Percentiles rank a stretch among this genome's conserved stretches.
Conservation (phyloP, 2,329 filamentous ascomycete species). For the Ilyonectria robusta region DNA sequence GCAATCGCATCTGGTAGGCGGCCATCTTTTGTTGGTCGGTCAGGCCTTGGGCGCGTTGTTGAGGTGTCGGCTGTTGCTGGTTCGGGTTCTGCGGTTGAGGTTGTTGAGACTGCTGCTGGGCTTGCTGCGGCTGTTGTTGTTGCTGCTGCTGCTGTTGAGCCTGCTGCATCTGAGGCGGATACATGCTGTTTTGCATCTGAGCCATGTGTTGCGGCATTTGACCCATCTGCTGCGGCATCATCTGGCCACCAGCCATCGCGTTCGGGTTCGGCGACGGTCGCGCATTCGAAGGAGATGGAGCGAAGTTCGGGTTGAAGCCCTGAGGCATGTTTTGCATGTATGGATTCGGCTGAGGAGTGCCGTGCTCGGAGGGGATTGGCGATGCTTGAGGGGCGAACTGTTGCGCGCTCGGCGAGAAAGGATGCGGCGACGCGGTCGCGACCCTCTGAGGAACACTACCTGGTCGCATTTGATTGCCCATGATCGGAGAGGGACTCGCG, state of each 20-base stretch:
- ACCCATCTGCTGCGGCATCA: constrained; percentile 68
- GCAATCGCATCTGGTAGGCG: constrained; percentile 86
- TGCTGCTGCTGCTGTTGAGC: constrained; percentile 58
- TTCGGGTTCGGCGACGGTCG: constrained; percentile 69
- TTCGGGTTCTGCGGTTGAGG: constrained; percentile 43
- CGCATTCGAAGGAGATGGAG: constrained; percentile 68
- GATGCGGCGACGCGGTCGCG: constrained; percentile 92
- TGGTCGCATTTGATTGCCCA: constrained; percentile 83
- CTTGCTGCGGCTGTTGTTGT: constrained; percentile 65
- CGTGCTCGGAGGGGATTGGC: constrained; percentile 82
- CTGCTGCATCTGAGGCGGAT: constrained; percentile 58
- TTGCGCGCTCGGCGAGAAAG: constrained; percentile 84
- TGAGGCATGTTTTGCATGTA: constrained; percentile 75
- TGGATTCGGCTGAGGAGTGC: constrained; percentile 81
- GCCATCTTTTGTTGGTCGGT: constrained; percentile 82
- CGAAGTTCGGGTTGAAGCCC: constrained; percentile 72
- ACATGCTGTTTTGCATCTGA: constrained; percentile 62
- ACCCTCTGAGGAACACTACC: constrained; percentile 84
- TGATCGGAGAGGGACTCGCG: constrained; percentile 92
- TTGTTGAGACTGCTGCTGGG: constrained; percentile 49
- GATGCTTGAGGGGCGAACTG: constrained; percentile 82
- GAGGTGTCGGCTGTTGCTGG: constrained; percentile 55
- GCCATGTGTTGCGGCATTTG: constrained; percentile 64
- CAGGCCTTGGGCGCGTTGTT: constrained; percentile 49
- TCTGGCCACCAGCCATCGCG: constrained; percentile 65